These are phyloP conservation scores for Epichloe gansuensis DNA, from an alignment of 2,329 filamentous ascomycete genomes.

Conservation along the genomic window DNA sequence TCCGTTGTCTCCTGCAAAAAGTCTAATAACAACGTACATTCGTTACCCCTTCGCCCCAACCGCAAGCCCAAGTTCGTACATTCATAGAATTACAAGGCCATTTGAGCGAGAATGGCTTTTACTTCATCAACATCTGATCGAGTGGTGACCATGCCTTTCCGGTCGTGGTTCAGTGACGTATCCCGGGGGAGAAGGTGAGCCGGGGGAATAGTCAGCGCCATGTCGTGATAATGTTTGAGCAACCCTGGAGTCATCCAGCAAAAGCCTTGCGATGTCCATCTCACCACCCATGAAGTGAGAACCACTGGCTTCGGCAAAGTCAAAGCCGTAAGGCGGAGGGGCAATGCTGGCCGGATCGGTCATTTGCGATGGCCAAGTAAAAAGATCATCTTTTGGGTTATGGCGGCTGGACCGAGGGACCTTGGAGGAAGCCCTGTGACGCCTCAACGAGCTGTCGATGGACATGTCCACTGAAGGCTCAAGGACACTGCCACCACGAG, in stretches of 20 bases:
- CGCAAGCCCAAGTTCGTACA: not conserved
- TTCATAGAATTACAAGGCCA: not conserved
- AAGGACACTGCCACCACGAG: conserved; percentile 29
- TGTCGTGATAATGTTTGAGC: conserved; percentile 14
- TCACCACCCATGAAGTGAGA: conserved; percentile 35
- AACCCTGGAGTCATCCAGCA: conserved; percentile 39
- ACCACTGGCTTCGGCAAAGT: conserved; percentile 30
- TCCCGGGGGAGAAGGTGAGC: conserved; percentile 13
- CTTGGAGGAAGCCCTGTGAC: conserved; percentile 24
- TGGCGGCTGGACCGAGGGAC: conserved; percentile 27
- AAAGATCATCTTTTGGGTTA: conserved; percentile 34
- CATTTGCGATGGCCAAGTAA: conserved; percentile 28
- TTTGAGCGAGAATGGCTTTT: not conserved
- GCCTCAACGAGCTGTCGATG: conserved; percentile 32
- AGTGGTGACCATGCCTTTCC: conserved; percentile 8
- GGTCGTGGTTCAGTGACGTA: conserved; percentile 9
- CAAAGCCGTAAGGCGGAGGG: conserved; percentile 21
- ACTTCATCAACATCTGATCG: conserved; percentile 9
- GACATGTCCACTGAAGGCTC: conserved; percentile 39
- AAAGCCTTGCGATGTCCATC: conserved; percentile 49
- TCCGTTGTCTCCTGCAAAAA: too few species aligned
- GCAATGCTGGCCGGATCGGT: conserved; percentile 17
- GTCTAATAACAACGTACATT: too few species aligned
- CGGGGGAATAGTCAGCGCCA: conserved; percentile 14
- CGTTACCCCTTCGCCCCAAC: too few species aligned